Base-by-base conservation (phyloP, 441 rosid species). In the Eutrema salsugineum region DNA sequence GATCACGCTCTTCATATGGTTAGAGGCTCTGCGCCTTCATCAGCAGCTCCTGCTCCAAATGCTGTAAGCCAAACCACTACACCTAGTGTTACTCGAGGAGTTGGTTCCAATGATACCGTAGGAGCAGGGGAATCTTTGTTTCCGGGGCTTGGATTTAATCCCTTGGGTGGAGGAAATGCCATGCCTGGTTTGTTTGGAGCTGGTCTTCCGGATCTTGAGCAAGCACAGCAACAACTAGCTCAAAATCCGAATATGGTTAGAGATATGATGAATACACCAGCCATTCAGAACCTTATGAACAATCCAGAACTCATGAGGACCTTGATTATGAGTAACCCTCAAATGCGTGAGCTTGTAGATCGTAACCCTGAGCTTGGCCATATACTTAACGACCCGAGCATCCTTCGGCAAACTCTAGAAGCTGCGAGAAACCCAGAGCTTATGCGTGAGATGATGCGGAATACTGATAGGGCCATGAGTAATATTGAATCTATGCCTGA, bases 1-100 rank as follows among this genome's bases (percentile, higher is more conserved):
- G 92, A 87, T 73, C 92, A 89, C 50, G 79, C 89, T 14, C 77
- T 89, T 28, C 91, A 89, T 65, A 80, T 89, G 91, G 95, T 87
- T 75, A 82, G 90, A 14, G 91, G 92, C 49, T 84, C 80, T 78
- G 71, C 89, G 0, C 76, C 84, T 36, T 46, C 84, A 48, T 66
- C 86, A 47, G 70, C 87, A 11, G 27, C 81, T 11, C 79, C 86
- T 53, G 67, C 87, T 68, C 62, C 84, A 42, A 77, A 72, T 79
- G 39, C 68, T 49, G 83, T 68, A 67, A 75, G 54, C 64, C 61
- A 80, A 50, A 82, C 78, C 44, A 46, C 82, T 48, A 33, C 88
- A 49, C 77, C 87, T 20, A 76, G 80, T 48, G 79, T 83, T 76
- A 79, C 91, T 2, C 72, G 79, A 20, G 88, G 86, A 66, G 87